Conservation (phyloP, 371 early-diverging fungal genomes). For the Funneliformis caledonium region DNA sequence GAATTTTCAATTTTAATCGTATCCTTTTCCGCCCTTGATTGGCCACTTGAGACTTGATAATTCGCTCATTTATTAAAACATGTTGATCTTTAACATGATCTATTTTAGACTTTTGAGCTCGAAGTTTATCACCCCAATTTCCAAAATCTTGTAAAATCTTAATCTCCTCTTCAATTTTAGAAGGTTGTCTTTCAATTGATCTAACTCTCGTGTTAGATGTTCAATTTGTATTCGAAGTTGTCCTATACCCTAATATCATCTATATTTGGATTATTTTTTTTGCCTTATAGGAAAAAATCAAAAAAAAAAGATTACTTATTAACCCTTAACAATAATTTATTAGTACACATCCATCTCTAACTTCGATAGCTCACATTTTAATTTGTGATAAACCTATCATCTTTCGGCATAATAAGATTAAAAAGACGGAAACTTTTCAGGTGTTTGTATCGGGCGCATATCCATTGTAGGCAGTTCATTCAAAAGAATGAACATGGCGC, state of each 20-base stretch:
- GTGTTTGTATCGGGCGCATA: conserved; percentile 51
- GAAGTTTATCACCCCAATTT: no score
- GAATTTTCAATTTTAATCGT: conserved; percentile 65
- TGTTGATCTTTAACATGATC: conserved; percentile 84
- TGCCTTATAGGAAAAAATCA: not conserved
- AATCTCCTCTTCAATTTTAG: conserved; percentile 68
- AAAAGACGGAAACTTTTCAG: conserved; percentile 90
- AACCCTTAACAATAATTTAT: no score
- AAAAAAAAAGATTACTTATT: no score
- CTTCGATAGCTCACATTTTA: no score
- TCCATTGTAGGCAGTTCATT: no score
- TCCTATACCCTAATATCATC: conserved; percentile 54
- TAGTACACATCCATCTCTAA: no score
- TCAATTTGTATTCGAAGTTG: conserved; percentile 51
- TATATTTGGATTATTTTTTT: conserved; percentile 54
- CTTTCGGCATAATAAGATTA: conserved; percentile 87
- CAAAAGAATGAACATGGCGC: conserved; percentile 83
- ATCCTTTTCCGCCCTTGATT: no score
- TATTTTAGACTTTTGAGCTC: conserved; percentile 85
- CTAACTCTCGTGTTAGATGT: conserved; percentile 49
- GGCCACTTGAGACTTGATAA: no score
- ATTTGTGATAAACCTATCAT: conserved; percentile 72
- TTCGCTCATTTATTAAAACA: conserved; percentile 54
- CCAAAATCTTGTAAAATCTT: conserved; percentile 78
- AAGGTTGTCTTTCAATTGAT: conserved; percentile 52